Conservation (phyloP, 345 rosid genomes). For the Cardamine chenopodiifolia region DNA sequence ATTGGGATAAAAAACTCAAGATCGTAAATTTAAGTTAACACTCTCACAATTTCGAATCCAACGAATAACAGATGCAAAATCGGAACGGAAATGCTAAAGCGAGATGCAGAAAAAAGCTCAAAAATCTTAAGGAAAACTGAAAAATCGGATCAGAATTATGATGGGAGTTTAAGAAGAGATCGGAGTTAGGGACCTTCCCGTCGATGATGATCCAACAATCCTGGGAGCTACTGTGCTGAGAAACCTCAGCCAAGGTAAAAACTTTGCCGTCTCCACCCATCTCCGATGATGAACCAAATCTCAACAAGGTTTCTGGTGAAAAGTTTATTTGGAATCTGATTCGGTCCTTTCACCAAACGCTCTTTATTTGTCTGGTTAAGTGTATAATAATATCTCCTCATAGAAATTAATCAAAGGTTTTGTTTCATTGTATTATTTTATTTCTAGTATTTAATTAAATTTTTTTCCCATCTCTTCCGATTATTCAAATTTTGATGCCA, state of each 20-base stretch:
- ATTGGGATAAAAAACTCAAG: not conserved
- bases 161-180: not conserved
- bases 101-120: not conserved
- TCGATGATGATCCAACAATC: conserved; percentile 93
- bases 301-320: not conserved
- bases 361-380: not conserved
- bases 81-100: not conserved
- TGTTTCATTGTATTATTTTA: not conserved
- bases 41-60: not conserved
- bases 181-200: conserved; percentile 61
- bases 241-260: conserved; percentile 70
- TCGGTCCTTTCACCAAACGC: not conserved
- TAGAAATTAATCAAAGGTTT: too few relatives aligned
- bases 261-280: conserved; percentile 69
- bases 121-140: not conserved
- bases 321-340: not conserved
- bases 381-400: too few relatives aligned
- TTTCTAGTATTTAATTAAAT: too few relatives aligned
- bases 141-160: not conserved
- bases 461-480: not conserved
- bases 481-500: too few relatives aligned
- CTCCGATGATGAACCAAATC: not conserved
- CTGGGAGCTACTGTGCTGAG: conserved; percentile 61
- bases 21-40: not conserved
- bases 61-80: not conserved